Evolutionary conservation across 352 stramenopile genomes (phyloP), one percentile per base, ranked within the genome.

Genomic region (Globisporangium alternatum): DNA sequence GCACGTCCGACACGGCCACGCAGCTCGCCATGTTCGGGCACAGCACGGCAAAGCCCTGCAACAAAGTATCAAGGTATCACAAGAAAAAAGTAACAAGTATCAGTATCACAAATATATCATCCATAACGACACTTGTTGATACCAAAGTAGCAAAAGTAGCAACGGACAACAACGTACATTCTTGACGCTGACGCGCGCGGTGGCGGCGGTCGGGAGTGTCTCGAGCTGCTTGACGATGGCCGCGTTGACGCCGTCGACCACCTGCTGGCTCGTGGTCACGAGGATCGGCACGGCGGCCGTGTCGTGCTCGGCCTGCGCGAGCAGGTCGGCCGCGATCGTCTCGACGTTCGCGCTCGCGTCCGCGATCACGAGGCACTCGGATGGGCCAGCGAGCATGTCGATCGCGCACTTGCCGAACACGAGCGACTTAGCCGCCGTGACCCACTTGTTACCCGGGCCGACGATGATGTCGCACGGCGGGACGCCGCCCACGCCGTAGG

Each of bases 321-420:
- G 71, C 43, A 96, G 64, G 62, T 96, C 88, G 0, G 85, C 81
- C 2, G 85, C 84, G 62, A 93, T 92, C 1, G 78, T 92, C 30
- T 76, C 74, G 12, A 79, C 71, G 58, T 81, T 86, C 0, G 95
- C 77, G 8, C 77, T 96, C 7, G 93, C 82, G 70, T 99, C 97
- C 13, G 95, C 97, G 75, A 99, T 97, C 2, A 99, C 97, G 54
- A 99, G 86, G 28, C 98, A 98, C 77, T 99, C 97, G 22, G 91
- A 98, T 9, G 97, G 97, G 17, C 97, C 97, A 0, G 97, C 97
- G 33, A 99, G 78, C 97, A 99, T 99, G 81, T 99, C 97, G 75
- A 99, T 99, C 19, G 93, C 96, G 73, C 96, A 99, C 66, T 97
- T 95, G 70, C 93, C 96, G 71, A 90, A 97, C 44, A 99, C 96